Conservation (phyloP, 139 green algal genomes). For the Picochlorum sp. region DNA sequence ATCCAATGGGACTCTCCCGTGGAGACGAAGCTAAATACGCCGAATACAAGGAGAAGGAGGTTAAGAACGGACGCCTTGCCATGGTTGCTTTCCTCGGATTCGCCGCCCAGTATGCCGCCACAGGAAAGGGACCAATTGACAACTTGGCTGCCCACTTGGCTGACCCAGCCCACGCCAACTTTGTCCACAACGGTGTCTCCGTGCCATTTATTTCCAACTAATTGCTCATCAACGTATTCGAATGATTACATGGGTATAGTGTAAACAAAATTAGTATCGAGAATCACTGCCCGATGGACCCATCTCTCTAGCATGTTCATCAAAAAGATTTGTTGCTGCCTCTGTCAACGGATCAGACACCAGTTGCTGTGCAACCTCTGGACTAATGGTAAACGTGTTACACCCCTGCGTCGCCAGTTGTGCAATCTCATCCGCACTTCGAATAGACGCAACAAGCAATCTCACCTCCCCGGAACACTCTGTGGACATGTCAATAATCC, state of each 20-base stretch:
- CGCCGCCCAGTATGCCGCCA: slow-evolving; percentile 71
- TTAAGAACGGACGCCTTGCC: slow-evolving; percentile 85
- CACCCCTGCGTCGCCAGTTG: slow-evolving; percentile 50
- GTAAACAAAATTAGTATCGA: slow-evolving; percentile 7
- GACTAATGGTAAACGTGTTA: slow-evolving; percentile 76
- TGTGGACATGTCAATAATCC: slow-evolving; percentile 28
- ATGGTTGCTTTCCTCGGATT: slow-evolving; percentile 75
- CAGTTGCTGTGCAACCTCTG: slow-evolving; percentile 43
- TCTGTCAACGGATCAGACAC: slow-evolving; percentile 38
- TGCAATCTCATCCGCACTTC: slow-evolving; percentile 40
- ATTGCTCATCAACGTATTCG: neutral
- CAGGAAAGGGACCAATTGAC: slow-evolving; percentile 50
- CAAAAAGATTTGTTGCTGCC: slow-evolving; percentile 20
- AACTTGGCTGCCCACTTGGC: slow-evolving; percentile 33
- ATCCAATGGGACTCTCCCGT: slow-evolving; percentile 67
- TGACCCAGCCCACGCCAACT: slow-evolving; percentile 24
- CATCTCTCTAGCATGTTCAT: slow-evolving; percentile 32
- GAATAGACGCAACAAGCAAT: slow-evolving; percentile 65
- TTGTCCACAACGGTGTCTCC: slow-evolving; percentile 14
- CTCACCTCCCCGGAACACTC: slow-evolving; percentile 26
- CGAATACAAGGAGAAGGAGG: slow-evolving; percentile 76
- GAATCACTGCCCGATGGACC: slow-evolving; percentile 9
- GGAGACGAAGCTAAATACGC: slow-evolving; percentile 39
- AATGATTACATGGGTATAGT: neutral
- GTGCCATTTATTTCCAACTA: slow-evolving; percentile 18